A percentile compares a stretch with the other conserved stretches of the same genome.
Conservation (phyloP, 2,329 filamentous ascomycete species). For the Aspergillus persii region DNA sequence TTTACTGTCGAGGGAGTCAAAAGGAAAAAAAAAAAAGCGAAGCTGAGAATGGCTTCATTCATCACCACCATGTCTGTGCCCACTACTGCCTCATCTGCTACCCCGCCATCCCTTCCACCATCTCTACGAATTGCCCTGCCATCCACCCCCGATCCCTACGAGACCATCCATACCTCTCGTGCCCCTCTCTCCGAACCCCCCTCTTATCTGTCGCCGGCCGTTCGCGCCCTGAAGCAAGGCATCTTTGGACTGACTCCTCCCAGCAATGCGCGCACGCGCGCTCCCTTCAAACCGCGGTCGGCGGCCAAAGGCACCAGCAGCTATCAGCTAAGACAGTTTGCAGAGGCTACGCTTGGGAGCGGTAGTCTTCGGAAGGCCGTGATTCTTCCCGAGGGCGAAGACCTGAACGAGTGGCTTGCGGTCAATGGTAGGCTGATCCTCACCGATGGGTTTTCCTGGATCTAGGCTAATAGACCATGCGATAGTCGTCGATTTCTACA, state of each 20-base stretch:
- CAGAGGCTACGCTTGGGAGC: conserved; percentile 91
- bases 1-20: neutral
- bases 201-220: conserved; percentile 36
- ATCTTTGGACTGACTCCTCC: conserved; percentile 40
- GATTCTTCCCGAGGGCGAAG: conserved; percentile 93
- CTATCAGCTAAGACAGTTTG: conserved; percentile 96
- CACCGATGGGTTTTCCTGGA: conserved; percentile 13
- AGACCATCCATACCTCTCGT: conserved; percentile 32
- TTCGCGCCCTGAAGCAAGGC: conserved; percentile 38
- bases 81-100: conserved; percentile 30
- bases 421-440: conserved; percentile 74
- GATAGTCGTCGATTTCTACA: conserved; percentile 98
- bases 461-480: neutral
- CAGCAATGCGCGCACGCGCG: conserved; percentile 83
- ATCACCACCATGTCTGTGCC: conserved; percentile 69
- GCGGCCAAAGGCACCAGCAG: conserved; percentile 81
- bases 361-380: conserved; percentile 95
- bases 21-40: neutral
- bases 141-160: conserved; percentile 28
- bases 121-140: conserved; percentile 17
- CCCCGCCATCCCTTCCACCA: conserved; percentile 19
- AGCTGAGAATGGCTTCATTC: conserved; percentile 65
- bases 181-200: conserved; percentile 29
- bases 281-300: conserved; percentile 86
- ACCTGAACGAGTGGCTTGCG: conserved; percentile 96